Evolutionary conservation across 768 basidiomycete genomes (phyloP).

Genomic region (Mycena sanguinolenta): DNA sequence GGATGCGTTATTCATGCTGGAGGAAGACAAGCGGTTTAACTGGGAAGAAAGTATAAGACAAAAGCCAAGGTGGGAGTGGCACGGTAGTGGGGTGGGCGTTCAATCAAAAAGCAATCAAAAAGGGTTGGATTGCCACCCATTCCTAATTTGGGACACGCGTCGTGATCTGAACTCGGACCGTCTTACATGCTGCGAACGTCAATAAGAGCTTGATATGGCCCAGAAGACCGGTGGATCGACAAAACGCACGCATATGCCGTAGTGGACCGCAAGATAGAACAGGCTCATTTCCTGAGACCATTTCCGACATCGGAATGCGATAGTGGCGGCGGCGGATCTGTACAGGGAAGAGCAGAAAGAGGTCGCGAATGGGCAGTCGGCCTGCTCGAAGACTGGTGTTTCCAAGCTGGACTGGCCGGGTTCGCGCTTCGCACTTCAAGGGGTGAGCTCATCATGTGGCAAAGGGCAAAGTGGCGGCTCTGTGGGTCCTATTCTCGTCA

Average conservation of each 20-base stretch:
- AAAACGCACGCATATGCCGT: neutral
- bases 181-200: neutral
- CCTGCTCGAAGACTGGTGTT: too few relatives aligned
- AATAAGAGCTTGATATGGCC: neutral
- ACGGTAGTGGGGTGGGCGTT: neutral
- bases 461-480: too few relatives aligned
- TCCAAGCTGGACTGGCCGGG: neutral
- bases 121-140: constrained; percentile 6
- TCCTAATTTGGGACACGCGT: constrained; percentile 3
- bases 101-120: neutral
- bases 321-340: neutral
- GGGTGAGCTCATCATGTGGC: too few relatives aligned
- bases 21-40: neutral
- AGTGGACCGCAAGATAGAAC: neutral
- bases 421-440: neutral
- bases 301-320: constrained; percentile 3
- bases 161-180: neutral
- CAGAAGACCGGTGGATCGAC: neutral
- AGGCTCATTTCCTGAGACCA: neutral
- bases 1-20: constrained; percentile 11
- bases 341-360: neutral
- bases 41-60: neutral
- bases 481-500: too few relatives aligned
- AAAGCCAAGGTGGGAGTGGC: neutral
- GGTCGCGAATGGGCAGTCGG: too few relatives aligned